Percentiles rank a stretch among this genome's conserved stretches.
Conservation (phyloP, 108 stramenopile species). For the Ochromonas danica region DNA sequence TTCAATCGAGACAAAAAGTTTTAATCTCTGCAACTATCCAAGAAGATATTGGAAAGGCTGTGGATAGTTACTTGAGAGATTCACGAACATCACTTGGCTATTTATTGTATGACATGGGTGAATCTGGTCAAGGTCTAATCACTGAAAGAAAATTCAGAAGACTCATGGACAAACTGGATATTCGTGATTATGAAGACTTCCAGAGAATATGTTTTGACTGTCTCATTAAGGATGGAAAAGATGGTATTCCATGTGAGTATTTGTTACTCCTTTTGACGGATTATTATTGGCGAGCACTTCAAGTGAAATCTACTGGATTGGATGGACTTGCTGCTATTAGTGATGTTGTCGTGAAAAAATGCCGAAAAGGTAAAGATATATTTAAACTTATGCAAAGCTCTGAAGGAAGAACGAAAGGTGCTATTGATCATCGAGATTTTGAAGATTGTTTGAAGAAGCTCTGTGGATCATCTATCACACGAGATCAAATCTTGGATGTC, state of each 20-base stretch:
- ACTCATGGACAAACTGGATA: background rate
- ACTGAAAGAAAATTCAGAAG: background rate
- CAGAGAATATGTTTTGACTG: background rate
- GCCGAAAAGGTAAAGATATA: background rate
- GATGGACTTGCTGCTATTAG: no score
- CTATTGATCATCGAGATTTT: background rate
- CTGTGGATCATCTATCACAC: background rate
- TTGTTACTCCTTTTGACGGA: background rate
- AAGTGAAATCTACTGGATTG: background rate
- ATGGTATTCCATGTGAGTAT: background rate
- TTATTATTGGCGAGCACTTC: background rate
- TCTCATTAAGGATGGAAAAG: background rate
- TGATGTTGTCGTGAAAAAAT: background rate
- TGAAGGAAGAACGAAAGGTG: background rate
- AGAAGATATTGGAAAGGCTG: background rate
- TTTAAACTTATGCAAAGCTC: background rate
- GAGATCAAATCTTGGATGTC: background rate
- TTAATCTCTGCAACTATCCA: background rate
- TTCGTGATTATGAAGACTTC: background rate
- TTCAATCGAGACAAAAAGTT: background rate
- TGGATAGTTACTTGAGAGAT: background rate
- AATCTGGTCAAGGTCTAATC: background rate
- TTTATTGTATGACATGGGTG: background rate
- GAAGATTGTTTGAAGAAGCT: background rate
- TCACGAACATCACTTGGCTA: background rate